Evolutionary conservation across 768 basidiomycete genomes (phyloP), one percentile per base, ranked within the genome.

Genomic region (Boletus rubropictus): DNA sequence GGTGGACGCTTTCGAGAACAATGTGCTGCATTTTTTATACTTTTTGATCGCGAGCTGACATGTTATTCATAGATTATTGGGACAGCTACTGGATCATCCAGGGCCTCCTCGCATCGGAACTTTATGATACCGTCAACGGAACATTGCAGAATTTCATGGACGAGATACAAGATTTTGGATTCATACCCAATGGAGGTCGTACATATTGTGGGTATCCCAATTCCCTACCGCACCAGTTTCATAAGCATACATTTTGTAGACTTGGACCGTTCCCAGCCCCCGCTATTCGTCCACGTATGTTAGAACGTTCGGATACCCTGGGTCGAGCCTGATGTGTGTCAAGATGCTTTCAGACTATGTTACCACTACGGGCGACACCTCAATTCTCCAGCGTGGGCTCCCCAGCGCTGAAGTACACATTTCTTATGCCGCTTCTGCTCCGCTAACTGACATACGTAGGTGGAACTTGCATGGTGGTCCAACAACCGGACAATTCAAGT

Each of bases 111-210:
- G 71, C 85, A 60, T 90, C 88, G 2, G 78, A 86, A 53, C 74
- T 96, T 11, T 84, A 79, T 55, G 72, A 72, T 44, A 74, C 88
- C 44, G 86, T 78, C 48, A 87, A 88, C 52, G 80, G 73, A 10
- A 88, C 91, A 0, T 70, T 96, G 28, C 81, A 89, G 53, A 95
- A 96, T 69, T 96, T 97, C 60, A 93, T 96, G 91, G 93, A 97
- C 58, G 84, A 95, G 61, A 71, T 97, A 38, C 80, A 86, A 33
- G 61, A 63, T 20, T 80, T 88, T 57, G 94, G 93, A 0, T 97
- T 96, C 70, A 84, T 97, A 52, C 94, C 94, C 2, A 97, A 96
- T 57, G 94, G 94, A 7, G 93, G 91, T 4, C 77, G 92, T 10
- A 90, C 88, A 42, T 96, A 96, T 59, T 96, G 85, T 84, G 57